phyloP scores from a whole-genome alignment of 2,329 filamentous ascomycete species.

The Exophiala lecanii-corni region DNA sequence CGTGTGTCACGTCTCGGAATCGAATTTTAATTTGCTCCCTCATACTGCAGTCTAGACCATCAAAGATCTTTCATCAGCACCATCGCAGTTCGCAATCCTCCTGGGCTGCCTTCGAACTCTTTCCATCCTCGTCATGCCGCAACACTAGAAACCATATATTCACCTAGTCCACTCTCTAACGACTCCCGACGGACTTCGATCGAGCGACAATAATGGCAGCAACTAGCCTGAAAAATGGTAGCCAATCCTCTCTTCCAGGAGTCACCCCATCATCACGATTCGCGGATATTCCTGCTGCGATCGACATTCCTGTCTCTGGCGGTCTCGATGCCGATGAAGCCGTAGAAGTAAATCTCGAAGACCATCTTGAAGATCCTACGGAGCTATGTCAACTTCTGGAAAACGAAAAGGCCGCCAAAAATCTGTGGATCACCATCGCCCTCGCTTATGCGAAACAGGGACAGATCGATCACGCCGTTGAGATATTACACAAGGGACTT shows the following conservation, averaged over 20 bases:
- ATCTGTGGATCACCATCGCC: constrained; percentile 97
- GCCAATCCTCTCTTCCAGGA: constrained; percentile 1
- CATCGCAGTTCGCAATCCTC: too few species aligned
- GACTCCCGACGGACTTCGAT: too few species aligned
- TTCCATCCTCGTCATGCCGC: too few species aligned
- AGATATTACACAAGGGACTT: constrained; percentile 67
- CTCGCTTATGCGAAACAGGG: constrained; percentile 94
- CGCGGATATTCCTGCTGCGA: constrained; percentile 57
- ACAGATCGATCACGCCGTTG: constrained; percentile 78
- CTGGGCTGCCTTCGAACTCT: too few species aligned
- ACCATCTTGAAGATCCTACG: constrained; percentile 86
- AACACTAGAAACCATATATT: too few species aligned
- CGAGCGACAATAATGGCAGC: constrained; percentile 17
- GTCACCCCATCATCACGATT: constrained; percentile 42
- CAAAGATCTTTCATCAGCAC: too few species aligned
- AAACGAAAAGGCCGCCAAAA: constrained; percentile 85
- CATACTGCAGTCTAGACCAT: too few species aligned
- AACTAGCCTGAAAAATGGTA: constrained; percentile 15
- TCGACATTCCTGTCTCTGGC: constrained; percentile 60
- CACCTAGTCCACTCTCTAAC: too few species aligned
- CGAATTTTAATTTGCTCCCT: too few species aligned
- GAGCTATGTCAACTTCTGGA: constrained; percentile 94
- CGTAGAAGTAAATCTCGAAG: constrained; percentile 90
- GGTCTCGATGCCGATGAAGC: constrained; percentile 60
- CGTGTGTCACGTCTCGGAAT: too few species aligned